A percentile compares a stretch with the other conserved stretches of the same genome.
These are phyloP conservation scores for Colletotrichum sp. DNA, from an alignment of 2,329 filamentous ascomycete genomes.

Conservation along the genomic window DNA sequence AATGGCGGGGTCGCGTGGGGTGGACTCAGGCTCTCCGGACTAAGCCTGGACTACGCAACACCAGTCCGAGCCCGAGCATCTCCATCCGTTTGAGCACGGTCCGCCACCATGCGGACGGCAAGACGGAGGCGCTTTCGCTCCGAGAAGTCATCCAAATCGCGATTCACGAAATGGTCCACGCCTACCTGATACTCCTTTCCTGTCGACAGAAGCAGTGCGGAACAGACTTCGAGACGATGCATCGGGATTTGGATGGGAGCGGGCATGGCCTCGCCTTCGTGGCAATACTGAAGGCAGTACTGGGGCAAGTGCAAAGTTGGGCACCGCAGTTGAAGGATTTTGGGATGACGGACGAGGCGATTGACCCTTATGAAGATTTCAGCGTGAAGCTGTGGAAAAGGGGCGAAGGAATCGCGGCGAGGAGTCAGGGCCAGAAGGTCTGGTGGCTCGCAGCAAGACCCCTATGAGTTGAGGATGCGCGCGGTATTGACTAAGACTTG, in stretches of 20 bases:
- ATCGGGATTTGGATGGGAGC: conserved; percentile 1
- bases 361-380: conserved; percentile 15
- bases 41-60: background rate
- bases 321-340: background rate
- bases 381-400: conserved; percentile 15
- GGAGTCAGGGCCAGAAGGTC: conserved; percentile 2
- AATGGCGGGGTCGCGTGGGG: conserved; percentile 6
- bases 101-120: background rate
- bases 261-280: conserved; percentile 16
- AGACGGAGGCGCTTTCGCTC: conserved; percentile 22
- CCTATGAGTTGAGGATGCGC: background rate
- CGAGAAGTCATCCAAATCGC: conserved; percentile 33
- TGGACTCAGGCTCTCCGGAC: conserved; percentile 11
- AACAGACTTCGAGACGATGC: conserved; percentile 9
- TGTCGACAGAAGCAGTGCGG: conserved; percentile 8
- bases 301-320: conserved; percentile 12
- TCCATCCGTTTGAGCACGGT: conserved; percentile 18
- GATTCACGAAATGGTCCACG: conserved; percentile 26
- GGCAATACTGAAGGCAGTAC: conserved; percentile 6
- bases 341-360: conserved; percentile 12
- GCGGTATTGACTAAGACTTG: background rate
- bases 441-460: conserved; percentile 18
- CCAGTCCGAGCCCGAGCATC: conserved; percentile 1
- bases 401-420: conserved; percentile 2
- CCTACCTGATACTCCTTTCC: conserved; percentile 13